These are phyloP conservation scores for Gentiana straminea DNA, from an alignment of 257 asterid genomes.

Conservation along the genomic window DNA sequence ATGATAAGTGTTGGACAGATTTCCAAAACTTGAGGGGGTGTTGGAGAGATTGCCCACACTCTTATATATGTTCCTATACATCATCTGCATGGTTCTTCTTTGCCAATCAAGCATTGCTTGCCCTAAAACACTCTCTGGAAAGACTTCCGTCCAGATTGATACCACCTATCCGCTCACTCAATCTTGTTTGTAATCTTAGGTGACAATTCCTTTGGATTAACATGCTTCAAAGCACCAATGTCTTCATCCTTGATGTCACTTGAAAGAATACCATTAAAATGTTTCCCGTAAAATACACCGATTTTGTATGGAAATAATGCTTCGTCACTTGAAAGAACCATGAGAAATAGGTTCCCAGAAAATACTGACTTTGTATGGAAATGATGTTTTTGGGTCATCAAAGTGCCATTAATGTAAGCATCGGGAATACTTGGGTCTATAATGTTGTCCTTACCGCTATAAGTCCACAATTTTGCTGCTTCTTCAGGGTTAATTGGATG, in stretches of 20 bases:
- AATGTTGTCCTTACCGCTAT: too few species aligned
- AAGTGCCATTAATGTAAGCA: too few species aligned
- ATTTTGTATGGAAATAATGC: conserved; percentile 53
- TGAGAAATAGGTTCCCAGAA: too few species aligned
- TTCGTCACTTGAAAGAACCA: background rate
- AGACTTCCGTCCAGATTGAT: conserved; percentile 80
- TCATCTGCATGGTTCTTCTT: conserved; percentile 61
- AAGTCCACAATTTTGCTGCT: too few species aligned
- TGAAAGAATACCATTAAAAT: conserved; percentile 46
- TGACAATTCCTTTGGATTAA: conserved; percentile 54
- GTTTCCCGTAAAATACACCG: conserved; percentile 59
- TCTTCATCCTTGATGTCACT: conserved; percentile 9
- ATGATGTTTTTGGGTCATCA: too few species aligned
- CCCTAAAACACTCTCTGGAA: conserved; percentile 36
- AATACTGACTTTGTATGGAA: too few species aligned
- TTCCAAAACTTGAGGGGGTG: too few species aligned
- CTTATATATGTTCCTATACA: conserved; percentile 38
- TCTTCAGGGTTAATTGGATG: too few species aligned
- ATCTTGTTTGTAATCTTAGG: conserved; percentile 54
- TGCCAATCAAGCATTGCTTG: conserved; percentile 70
- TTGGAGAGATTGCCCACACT: too few species aligned
- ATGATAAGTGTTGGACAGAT: too few species aligned
- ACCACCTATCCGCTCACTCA: conserved; percentile 51
- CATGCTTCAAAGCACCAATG: conserved; percentile 44
- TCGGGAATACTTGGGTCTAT: too few species aligned